These are phyloP conservation scores for Diplotaxis tenuifolia DNA, from an alignment of 345 rosid genomes.

Conservation along the genomic window DNA sequence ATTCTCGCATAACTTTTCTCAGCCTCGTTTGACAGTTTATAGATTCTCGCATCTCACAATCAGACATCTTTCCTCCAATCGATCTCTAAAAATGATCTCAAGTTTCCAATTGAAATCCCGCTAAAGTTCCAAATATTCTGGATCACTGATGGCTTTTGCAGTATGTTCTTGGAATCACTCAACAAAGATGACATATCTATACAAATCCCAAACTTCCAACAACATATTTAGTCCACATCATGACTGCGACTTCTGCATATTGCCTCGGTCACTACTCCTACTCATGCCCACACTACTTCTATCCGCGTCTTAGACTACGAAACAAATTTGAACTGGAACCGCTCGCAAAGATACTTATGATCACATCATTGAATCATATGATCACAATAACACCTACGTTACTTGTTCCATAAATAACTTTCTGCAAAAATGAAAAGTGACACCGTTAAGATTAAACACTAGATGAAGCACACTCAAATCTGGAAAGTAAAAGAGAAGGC, in stretches of 20 bases:
- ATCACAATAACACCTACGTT: neutral
- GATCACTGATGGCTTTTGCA: neutral
- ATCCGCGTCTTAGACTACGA: neutral
- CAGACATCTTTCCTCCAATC: too few relatives aligned
- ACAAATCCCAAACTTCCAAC: neutral
- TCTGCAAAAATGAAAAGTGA: neutral
- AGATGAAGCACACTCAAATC: neutral
- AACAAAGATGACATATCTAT: neutral
- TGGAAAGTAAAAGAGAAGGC: neutral
- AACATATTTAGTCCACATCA: neutral
- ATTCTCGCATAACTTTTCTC: too few relatives aligned
- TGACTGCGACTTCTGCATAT: neutral
- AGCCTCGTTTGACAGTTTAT: too few relatives aligned
- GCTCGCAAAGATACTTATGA: too few relatives aligned
- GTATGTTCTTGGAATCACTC: neutral
- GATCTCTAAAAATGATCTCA: too few relatives aligned
- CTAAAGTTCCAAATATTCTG: too few relatives aligned
- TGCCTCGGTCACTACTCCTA: neutral
- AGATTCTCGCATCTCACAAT: too few relatives aligned
- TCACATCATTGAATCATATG: neutral
- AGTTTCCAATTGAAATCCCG: neutral
- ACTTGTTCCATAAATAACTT: neutral
- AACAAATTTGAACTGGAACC: neutral
- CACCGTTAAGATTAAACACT: neutral
- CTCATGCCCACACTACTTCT: neutral